A percentile compares a stretch with the other conserved stretches of the same genome.
Conservation (phyloP, 1,139 yeast species). For the Saccharomycopsis hybrid region DNA sequence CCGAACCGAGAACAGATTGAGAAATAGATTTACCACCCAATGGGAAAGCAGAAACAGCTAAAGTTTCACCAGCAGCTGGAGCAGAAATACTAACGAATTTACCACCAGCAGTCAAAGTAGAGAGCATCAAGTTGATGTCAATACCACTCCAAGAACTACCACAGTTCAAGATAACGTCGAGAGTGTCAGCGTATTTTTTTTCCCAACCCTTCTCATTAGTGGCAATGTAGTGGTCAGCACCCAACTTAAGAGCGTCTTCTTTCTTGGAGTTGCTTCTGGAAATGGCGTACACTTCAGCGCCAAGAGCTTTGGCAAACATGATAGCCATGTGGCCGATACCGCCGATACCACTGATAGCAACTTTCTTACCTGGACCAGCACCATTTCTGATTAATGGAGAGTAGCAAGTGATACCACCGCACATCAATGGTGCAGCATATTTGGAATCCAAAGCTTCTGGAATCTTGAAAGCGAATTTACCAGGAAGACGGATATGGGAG, state of each 20-base stretch:
- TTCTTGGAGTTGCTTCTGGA: conserved; percentile 40
- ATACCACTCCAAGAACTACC: conserved; percentile 38
- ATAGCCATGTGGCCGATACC: conserved; percentile 54
- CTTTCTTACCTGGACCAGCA: conserved; percentile 37
- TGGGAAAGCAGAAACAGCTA: conserved; percentile 29
- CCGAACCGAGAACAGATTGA: conserved; percentile 36
- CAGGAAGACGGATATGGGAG: conserved; percentile 47
- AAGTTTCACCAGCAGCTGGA: conserved; percentile 33
- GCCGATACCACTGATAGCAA: conserved; percentile 50
- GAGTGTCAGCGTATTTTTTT: conserved; percentile 31
- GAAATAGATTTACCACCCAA: conserved; percentile 33
- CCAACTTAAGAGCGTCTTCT: conserved; percentile 39
- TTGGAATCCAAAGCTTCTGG: conserved; percentile 46
- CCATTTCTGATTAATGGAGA: conserved; percentile 50
- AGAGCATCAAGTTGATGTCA: conserved; percentile 31
- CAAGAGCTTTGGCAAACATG: conserved; percentile 46
- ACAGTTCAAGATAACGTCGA: conserved; percentile 46
- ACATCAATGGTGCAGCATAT: conserved; percentile 57
- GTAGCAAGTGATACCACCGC: conserved; percentile 62
- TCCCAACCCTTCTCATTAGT: conserved; percentile 34
- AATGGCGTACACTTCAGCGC: conserved; percentile 44
- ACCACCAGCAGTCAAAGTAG: conserved; percentile 31
- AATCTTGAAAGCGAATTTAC: conserved; percentile 47
- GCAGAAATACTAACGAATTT: conserved; percentile 38
- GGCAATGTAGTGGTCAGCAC: conserved; percentile 39